Base-by-base conservation (phyloP, 2,329 filamentous ascomycete genomes). In the Fusarium sp. region DNA sequence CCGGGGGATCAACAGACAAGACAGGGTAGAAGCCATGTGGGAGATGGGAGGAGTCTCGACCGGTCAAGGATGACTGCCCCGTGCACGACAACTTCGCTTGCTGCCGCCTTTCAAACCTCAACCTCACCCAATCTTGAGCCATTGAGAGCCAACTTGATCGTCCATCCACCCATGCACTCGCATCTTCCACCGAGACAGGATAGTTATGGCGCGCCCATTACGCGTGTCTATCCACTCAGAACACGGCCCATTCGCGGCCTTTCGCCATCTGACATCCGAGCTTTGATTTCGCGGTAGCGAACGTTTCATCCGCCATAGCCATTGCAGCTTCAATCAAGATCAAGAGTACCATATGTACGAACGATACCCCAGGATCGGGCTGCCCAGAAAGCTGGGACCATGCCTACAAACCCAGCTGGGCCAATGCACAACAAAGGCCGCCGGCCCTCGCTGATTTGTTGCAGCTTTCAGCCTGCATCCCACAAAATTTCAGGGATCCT, bases 1-100 rank as follows among this genome's bases (percentile, higher is more conserved):
- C 36, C 36, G n/a, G 36, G 51, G 56, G 57, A 45, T 55, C 58
- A 57, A 57, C 52, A 44, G 39, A 44, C 42, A 44, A 15, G 61
- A 48, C 36, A 60, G 33, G 53, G 70, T 45, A 64, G 46, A 58
- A 59, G 34, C 62, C 57, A 73, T 66, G 63, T 57, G 63, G 59
- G 54, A 53, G 40, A 49, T 31, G 28, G 59, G 28, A 44, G 20
- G 15, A 66, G 54, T 51, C 68, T 60, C 49, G 66, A 72, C 72
- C 69, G 72, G 72, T 74, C 72, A 74, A 60, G 64, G 54, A 54
- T 48, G 22, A 46, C 31, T 40, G 54, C 57, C 50, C 57, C 49
- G 40, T 73, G 68, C 72, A 58, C 72, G 68, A 73, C 69, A 64
- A 64, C 58, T 67, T 74, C 66, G 72, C 72, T 72, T 75, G 58